phyloP scores from a whole-genome alignment of 768 basidiomycete species.

The Panellus pusillus region DNA sequence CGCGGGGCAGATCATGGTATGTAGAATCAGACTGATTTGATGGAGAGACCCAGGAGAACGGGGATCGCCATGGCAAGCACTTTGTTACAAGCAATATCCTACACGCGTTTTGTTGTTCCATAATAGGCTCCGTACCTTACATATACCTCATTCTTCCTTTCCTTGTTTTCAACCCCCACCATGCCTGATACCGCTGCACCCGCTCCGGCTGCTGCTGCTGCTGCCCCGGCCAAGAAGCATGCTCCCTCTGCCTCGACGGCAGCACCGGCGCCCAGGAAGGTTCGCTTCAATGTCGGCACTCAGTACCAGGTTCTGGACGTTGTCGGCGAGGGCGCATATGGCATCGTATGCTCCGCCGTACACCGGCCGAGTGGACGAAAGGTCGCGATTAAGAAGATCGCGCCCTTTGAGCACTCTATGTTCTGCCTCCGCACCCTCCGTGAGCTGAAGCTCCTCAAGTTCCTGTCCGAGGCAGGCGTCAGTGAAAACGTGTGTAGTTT shows the following conservation, averaged over 20 bases:
- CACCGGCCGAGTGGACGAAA: conserved; percentile 83
- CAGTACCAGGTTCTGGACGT: conserved; percentile 85
- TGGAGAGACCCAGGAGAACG: conserved; percentile 3
- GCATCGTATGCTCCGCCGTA: conserved; percentile 91
- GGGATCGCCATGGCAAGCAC: conserved; percentile 13
- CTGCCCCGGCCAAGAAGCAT: conserved; percentile 32
- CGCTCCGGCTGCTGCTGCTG: not conserved
- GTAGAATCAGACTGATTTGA: conserved; percentile 3
- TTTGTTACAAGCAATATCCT: conserved; percentile 8
- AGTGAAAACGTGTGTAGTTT: conserved; percentile 73
- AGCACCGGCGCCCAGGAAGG: conserved; percentile 70
- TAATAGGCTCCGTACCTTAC: conserved; percentile 15
- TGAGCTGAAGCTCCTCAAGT: conserved; percentile 81
- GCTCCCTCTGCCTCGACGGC: conserved; percentile 41
- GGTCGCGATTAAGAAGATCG: conserved; percentile 96
- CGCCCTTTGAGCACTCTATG: conserved; percentile 94
- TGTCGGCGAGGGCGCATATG: conserved; percentile 90
- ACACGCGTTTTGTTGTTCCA: conserved; percentile 16
- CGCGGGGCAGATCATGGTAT: conserved; percentile 1
- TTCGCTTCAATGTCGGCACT: conserved; percentile 85
- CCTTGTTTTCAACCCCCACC: conserved; percentile 2
- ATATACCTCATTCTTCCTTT: conserved; percentile 11
- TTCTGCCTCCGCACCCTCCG: conserved; percentile 84
- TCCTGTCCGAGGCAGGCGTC: conserved; percentile 83
- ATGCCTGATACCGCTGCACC: conserved; percentile 20